Base-by-base conservation (phyloP, 371 early-diverging fungal genomes). In the Zopfochytrium polystomum region DNA sequence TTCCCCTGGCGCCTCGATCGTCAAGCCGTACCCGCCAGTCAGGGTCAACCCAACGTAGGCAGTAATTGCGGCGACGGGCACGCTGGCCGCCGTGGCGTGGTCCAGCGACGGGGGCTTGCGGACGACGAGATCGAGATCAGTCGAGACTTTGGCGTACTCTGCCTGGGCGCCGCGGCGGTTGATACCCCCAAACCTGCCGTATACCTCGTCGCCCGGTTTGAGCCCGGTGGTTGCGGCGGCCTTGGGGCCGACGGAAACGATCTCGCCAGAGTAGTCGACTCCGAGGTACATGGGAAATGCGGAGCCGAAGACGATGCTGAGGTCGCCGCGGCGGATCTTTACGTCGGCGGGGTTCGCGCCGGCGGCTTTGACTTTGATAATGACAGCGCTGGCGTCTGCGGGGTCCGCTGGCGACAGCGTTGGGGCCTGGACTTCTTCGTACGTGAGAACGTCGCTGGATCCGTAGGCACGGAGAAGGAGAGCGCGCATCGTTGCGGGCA, bases 281-380 rank as follows among this genome's bases (percentile, higher is more conserved):
- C 84, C 84, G 1, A 76, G 23, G 34, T 80, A 62, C 32, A 38
- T 25, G 6, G 76, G 76, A 30, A 68, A 50, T 2, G 22, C 15
- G 23, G 62, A 18, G 5, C n/a, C 6, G 52, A 68, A 11, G 29
- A 61, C 20, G 6, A 33, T 6, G 7, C 43, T 27, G 22, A 65
- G 22, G 52, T 49, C 26, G 22, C 69, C 69, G 30, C 58, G 22
- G 22, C 67, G 52, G 29, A 74, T 33, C 48, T 86, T 86, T 57
- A 73, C 77, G 46, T 87, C 88, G 5, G 80, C 74, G 2, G 86
- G 86, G 46, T 87, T 87, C n/a, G 83, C 60, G 11, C 83, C 82
- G 1, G 80, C 72, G 5, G 83, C 83, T 20, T 74, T 68, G 35
- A 88, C 73, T 45, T 77, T 65, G 22, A 87, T 65, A n/a, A 87